phyloP scores from a whole-genome alignment of 75 land plant species.

The Adiantum capillusveneris region DNA sequence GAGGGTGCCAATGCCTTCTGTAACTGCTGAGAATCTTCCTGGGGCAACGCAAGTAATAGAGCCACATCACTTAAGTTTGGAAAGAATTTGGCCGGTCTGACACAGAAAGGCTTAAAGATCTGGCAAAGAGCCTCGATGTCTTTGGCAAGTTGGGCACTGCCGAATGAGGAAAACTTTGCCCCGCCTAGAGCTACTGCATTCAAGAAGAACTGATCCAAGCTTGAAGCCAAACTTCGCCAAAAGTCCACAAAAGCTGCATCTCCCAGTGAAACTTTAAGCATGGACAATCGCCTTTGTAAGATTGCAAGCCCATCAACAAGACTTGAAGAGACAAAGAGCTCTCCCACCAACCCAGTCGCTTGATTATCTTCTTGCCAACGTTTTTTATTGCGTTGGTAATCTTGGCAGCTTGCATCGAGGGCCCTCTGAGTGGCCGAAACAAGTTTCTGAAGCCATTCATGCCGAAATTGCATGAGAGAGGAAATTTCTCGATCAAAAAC shows the following conservation, averaged over 20 bases:
- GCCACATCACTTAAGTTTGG: slow-evolving; percentile 50
- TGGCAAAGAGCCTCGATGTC: slow-evolving; percentile 59
- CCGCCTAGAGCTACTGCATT: slow-evolving; percentile 40
- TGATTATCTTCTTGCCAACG: slow-evolving; percentile 56
- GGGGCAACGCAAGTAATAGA: slow-evolving; percentile 43
- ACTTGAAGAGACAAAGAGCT: slow-evolving; percentile 26
- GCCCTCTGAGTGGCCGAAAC: slow-evolving; percentile 63
- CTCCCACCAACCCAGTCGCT: not conserved
- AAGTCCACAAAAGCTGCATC: slow-evolving; percentile 53
- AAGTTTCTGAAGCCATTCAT: slow-evolving; percentile 66
- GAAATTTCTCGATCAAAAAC: slow-evolving; percentile 62
- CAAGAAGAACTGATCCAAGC: slow-evolving; percentile 63
- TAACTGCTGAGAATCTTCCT: slow-evolving; percentile 22
- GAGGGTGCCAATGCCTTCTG: not conserved
- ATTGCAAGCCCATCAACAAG: slow-evolving; percentile 68
- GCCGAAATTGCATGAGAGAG: slow-evolving; percentile 42
- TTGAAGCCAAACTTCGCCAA: slow-evolving; percentile 69
- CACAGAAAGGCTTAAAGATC: slow-evolving; percentile 73
- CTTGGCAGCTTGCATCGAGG: slow-evolving; percentile 64
- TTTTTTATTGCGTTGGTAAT: slow-evolving; percentile 67
- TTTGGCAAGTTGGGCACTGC: slow-evolving; percentile 45
- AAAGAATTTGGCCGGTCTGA: slow-evolving; percentile 89
- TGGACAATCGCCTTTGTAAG: slow-evolving; percentile 52
- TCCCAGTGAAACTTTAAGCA: slow-evolving; percentile 48
- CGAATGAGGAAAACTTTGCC: slow-evolving; percentile 47